phyloP scores from a whole-genome alignment of 768 basidiomycete genomes.

The Trametes punicea region DNA sequence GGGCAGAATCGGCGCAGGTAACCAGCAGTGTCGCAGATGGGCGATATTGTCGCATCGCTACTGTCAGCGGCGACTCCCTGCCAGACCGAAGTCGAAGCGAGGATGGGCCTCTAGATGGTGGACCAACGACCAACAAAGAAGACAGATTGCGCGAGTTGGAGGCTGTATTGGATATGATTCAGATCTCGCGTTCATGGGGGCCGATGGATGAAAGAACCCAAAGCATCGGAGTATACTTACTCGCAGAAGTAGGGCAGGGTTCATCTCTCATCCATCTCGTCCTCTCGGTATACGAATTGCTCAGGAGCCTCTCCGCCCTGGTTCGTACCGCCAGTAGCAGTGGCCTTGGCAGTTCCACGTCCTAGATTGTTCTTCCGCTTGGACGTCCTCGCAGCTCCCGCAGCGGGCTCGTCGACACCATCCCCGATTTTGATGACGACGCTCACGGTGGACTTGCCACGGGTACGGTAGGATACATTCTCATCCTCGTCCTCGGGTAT shows the following conservation, averaged over 20 bases:
- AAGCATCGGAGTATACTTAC: too few relatives aligned
- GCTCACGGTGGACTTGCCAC: constrained; percentile 68
- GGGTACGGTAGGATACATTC: constrained; percentile 56
- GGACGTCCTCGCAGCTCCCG: constrained; percentile 6
- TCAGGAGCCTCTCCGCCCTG: background rate
- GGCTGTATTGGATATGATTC: too few relatives aligned
- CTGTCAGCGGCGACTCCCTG: too few relatives aligned
- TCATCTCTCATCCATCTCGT: constrained; percentile 20
- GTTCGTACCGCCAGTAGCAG: background rate
- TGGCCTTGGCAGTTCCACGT: background rate
- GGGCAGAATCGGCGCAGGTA: too few relatives aligned
- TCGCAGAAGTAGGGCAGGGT: background rate
- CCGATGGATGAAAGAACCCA: too few relatives aligned
- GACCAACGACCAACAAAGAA: too few relatives aligned
- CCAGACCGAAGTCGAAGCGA: too few relatives aligned
- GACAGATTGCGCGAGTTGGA: too few relatives aligned
- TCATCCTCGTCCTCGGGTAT: constrained; percentile 73
- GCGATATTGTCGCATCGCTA: too few relatives aligned
- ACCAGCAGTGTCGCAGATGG: too few relatives aligned
- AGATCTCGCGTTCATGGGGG: too few relatives aligned
- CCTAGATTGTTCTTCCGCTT: constrained; percentile 6
- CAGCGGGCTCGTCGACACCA: constrained; percentile 45
- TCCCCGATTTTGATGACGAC: constrained; percentile 59
- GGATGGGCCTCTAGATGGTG: too few relatives aligned
- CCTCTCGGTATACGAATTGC: constrained; percentile 19